Percentiles rank a stretch among this genome's conserved stretches.
phyloP scores from a whole-genome alignment of 306 rosid genomes.

The Medicago arabica region DNA sequence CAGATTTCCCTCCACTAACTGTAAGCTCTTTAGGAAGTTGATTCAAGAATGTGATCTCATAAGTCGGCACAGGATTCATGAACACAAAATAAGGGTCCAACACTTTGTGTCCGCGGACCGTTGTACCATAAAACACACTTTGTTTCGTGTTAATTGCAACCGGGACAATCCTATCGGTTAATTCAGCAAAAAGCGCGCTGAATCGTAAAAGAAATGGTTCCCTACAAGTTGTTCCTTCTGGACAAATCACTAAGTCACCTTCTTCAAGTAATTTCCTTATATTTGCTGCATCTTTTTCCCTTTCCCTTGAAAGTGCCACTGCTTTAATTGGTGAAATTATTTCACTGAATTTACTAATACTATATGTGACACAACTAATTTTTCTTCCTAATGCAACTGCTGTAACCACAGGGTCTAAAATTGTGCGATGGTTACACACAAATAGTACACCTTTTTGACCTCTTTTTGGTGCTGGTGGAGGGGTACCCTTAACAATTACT shows the following conservation, averaged over 20 bases:
- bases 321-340: slow-evolving; percentile 86
- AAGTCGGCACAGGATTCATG: slow-evolving; percentile 87
- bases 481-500: slow-evolving; percentile 72
- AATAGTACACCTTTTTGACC: slow-evolving; percentile 84
- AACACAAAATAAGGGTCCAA: slow-evolving; percentile 93
- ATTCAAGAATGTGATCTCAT: slow-evolving; percentile 84
- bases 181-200: slow-evolving; percentile 90
- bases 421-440: slow-evolving; percentile 88
- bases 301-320: slow-evolving; percentile 80
- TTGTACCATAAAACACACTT: slow-evolving; percentile 80
- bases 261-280: slow-evolving; percentile 77
- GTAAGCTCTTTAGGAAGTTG: slow-evolving; percentile 81
- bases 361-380: slow-evolving; percentile 91
- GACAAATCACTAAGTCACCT: slow-evolving; percentile 90
- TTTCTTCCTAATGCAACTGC: slow-evolving; percentile 84
- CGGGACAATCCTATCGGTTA: slow-evolving; percentile 85
- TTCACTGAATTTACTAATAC: slow-evolving; percentile 86
- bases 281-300: slow-evolving; percentile 81
- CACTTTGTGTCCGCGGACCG: slow-evolving; percentile 69
- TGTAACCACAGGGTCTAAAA: slow-evolving; percentile 77
- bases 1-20: slow-evolving; percentile 73
- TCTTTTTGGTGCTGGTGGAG: slow-evolving; percentile 79
- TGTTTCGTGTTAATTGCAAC: slow-evolving; percentile 90
- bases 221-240: slow-evolving; percentile 93
- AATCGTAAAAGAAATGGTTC: slow-evolving; percentile 84